Percentiles rank a stretch among this genome's conserved stretches.
Evolutionary conservation across 2,329 filamentous ascomycete genomes (phyloP).

Genomic region (Colletotrichum sidae): DNA sequence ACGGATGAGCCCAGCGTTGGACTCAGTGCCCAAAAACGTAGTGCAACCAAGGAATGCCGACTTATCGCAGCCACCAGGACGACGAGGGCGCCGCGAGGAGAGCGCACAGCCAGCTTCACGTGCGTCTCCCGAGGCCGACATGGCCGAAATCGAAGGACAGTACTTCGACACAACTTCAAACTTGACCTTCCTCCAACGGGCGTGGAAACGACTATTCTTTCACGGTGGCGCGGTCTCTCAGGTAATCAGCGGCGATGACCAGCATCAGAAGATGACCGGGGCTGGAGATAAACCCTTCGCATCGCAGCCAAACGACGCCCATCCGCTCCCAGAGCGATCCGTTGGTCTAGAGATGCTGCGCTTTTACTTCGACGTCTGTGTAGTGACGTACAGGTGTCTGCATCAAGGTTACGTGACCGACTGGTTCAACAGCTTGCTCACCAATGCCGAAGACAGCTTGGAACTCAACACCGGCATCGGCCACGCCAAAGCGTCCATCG

Average conservation of each 20-base stretch:
- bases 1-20: neutral
- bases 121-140: conserved; percentile 46
- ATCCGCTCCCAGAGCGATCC: conserved; percentile 39
- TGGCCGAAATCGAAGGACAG: conserved; percentile 59
- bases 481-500: conserved; percentile 57
- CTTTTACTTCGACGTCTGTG: conserved; percentile 69
- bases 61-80: neutral
- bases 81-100: neutral
- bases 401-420: conserved; percentile 62
- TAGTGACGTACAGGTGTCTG: conserved; percentile 69
- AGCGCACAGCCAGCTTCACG: conserved; percentile 29
- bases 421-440: conserved; percentile 57
- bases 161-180: conserved; percentile 68
- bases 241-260: conserved; percentile 38
- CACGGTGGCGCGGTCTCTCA: conserved; percentile 42
- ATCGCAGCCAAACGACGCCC: conserved; percentile 18
- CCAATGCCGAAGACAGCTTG: conserved; percentile 49
- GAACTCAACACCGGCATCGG: conserved; percentile 53
- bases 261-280: conserved; percentile 42
- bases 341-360: conserved; percentile 41
- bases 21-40: neutral
- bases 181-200: conserved; percentile 65
- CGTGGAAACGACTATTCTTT: conserved; percentile 59
- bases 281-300: conserved; percentile 47
- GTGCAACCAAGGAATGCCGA: conserved; percentile 4